Conservation (phyloP, 2,329 filamentous ascomycete genomes). For the Colletotrichum musae region DNA sequence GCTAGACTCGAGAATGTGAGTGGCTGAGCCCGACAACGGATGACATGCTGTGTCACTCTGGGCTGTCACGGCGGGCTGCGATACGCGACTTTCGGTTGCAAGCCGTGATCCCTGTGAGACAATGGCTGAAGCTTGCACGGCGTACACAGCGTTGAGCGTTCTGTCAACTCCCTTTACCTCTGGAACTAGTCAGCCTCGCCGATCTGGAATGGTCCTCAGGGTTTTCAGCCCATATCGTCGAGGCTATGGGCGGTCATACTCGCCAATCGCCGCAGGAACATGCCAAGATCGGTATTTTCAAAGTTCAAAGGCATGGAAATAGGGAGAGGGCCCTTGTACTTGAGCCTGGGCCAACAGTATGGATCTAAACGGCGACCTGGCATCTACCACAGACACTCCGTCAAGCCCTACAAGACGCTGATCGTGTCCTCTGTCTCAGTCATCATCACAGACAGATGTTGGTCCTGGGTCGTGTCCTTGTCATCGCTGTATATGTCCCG, state of each 20-base stretch:
- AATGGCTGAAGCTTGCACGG: neutral
- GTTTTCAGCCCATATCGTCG: no score
- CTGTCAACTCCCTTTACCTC: neutral
- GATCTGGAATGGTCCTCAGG: neutral
- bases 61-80: neutral
- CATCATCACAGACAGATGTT: neutral
- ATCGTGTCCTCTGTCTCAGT: neutral
- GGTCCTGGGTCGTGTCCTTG: neutral
- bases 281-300: neutral
- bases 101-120: neutral
- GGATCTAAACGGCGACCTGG: neutral
- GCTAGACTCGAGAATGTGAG: neutral
- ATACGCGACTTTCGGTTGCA: neutral
- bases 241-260: no score
- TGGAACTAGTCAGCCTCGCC: neutral
- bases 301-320: neutral
- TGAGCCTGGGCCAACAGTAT: no score
- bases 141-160: neutral
- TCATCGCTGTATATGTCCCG: no score
- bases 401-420: neutral
- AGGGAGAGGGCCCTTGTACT: no score
- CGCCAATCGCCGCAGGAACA: no score
- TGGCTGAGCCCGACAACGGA: neutral
- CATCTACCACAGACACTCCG: neutral
- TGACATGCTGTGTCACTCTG: neutral